Base-by-base conservation (phyloP, 208 protist genomes). In the Strigomonas galati region DNA sequence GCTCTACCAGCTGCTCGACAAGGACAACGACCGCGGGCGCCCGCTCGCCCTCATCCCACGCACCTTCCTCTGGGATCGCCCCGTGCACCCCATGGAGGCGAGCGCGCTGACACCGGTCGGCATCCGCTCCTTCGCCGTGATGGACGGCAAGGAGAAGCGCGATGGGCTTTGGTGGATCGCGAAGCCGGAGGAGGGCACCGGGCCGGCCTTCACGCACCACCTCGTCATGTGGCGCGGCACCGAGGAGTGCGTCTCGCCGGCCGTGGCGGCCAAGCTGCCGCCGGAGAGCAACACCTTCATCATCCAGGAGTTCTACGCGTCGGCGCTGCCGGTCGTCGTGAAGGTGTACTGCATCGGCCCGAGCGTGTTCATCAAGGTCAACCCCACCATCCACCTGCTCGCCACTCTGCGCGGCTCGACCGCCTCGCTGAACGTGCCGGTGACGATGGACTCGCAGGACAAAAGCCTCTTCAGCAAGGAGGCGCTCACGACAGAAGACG, bases 271-370 rank as follows among this genome's bases (percentile, higher is more conserved):
- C 2, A 28, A 61, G 24, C 73, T 94, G 48, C 78, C 85, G 17
- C 28, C 61, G 21, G 73, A 86, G 67, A 27, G 69, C 1, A 48
- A 64, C 17, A 53, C 56, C 15, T 94, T 89, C 66, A 74, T 94
- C 27, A 51, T 94, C 44, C 85, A 94, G 66, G 76, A 92, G 67
- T 81, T 92, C 48, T 84, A 85, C 51, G 28, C 64, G 21, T 51
- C 59, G 54, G 81, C 84, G 12, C 51, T 92, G 46, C 85, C 85
- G n/a, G 78, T 92, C 53, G 75, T 94, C 31, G 56, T 94, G 24
- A 94, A 94, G 72, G 89, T 94, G 30, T 94, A 94, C 76, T 88
- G 79, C 64, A 79, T 92, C 30, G 82, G 79, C 21, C 35, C 55
- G 2, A 40, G 76, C 52, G 65, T 91, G 10, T 82, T 72, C 60